These are phyloP conservation scores for Cordyceps fumosorosea DNA, from an alignment of 2,329 filamentous ascomycete genomes.

Conservation along the genomic window DNA sequence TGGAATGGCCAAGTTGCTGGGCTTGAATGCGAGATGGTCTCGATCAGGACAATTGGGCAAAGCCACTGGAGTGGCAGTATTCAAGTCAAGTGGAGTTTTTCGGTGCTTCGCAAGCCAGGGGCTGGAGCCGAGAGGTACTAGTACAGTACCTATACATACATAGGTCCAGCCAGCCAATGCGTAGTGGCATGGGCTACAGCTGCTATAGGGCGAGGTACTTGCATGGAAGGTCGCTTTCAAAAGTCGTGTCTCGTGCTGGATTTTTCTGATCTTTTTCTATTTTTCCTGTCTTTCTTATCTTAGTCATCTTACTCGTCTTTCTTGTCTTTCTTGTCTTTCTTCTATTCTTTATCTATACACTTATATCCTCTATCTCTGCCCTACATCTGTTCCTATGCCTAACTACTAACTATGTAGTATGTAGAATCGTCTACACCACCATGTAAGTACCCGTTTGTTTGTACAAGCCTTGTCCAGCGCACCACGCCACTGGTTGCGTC, in stretches of 20 bases:
- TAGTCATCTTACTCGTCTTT: no score
- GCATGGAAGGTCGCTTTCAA: no score
- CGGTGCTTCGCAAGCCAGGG: conserved; percentile 11
- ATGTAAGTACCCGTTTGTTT: neutral
- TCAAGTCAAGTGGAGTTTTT: conserved; percentile 7
- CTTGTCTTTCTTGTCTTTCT: no score
- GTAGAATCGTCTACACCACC: no score
- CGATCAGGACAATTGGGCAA: conserved; percentile 1
- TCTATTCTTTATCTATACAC: no score
- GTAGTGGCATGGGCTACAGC: neutral
- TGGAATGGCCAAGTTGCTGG: neutral
- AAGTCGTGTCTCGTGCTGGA: no score
- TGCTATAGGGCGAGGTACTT: neutral
- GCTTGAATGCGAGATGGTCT: neutral
- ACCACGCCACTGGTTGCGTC: neutral
- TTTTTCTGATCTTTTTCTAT: neutral
- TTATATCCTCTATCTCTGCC: no score
- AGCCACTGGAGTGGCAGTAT: neutral
- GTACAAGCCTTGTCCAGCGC: neutral
- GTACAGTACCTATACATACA: neutral
- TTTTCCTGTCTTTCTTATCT: no score
- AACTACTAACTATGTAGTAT: no score
- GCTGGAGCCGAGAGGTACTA: neutral
- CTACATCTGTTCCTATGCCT: no score
- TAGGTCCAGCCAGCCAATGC: neutral